Evolutionary conservation across 805 yeast genomes (phyloP), one percentile per base, ranked within the genome.

Genomic region (Naumovozyma castellii): DNA sequence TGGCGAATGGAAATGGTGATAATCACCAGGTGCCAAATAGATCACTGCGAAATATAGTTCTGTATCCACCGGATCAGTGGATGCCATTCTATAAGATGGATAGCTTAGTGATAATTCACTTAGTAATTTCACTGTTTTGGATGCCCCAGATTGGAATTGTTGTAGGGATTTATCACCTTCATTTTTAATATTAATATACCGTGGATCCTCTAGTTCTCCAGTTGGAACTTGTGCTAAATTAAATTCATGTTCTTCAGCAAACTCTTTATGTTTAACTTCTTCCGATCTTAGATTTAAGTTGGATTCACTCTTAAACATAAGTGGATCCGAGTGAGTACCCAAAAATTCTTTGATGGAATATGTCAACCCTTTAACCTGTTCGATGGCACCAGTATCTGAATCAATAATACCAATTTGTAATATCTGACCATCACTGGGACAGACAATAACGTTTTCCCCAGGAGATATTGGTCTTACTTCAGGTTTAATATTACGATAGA

Each of bases 1-100:
- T 2, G 99, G 98, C 9, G 97, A 85, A 60, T 92, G 99, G 66
- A 81, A 92, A 46, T 94, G 80, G 63, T 92, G 99, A 62, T 92
- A 92, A 59, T 92, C 98, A 31, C 99, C 99, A 0, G 99, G 99
- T 0, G 97, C 96, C 39, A 92, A 69, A 58, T 92, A 92, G 15
- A 92, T 85, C 15, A 92, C 99, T 1, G 95, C 81, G 61, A 81
- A 92, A 54, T 72, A 90, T 41, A 92, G 67, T 49, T 77, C 74
- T 39, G 77, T 82, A 32, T 73, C 72, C 17, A 59, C 51, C 17
- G 67, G 58, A 27, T 59, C 55, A 3, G 48, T 40, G n/a, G 44
- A 43, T 14, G 40, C 43, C 13, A 38, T 37, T 2, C 43, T 44
- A 15, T 46, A 42, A 17, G 42, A 34, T 12, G 46, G 39, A 28